Evolutionary conservation across 306 rosid species (phyloP).

Genomic region (Cajanus cajan): DNA sequence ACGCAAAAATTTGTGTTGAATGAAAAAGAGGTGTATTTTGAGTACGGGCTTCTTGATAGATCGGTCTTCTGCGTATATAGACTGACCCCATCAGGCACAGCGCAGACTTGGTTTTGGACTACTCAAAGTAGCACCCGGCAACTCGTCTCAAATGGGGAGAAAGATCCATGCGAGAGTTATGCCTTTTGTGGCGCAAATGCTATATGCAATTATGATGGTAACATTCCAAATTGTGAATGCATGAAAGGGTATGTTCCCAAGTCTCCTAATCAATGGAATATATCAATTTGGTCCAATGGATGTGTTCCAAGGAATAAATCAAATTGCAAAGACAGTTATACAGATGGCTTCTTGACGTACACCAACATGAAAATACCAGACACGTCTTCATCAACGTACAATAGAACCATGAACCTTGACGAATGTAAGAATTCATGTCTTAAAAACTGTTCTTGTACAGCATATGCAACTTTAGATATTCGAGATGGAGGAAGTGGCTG

Average conservation of each 20-base stretch:
- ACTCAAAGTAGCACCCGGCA: background rate
- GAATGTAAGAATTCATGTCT: constrained; percentile 20
- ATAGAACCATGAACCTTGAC: background rate
- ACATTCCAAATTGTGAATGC: background rate
- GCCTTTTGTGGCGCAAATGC: background rate
- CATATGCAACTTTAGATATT: background rate
- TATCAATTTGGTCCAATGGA: background rate
- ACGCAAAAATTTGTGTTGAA: background rate
- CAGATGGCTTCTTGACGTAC: constrained; percentile 7
- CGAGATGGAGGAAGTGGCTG: constrained; percentile 26
- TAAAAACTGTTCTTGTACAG: constrained; percentile 25
- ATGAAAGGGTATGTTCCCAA: background rate
- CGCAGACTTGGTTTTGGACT: background rate
- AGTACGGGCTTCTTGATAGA: background rate
- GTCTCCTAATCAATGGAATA: background rate
- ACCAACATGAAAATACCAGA: background rate
- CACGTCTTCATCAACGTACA: constrained; percentile 2
- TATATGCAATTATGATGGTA: background rate
- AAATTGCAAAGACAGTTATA: background rate
- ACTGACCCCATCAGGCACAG: background rate
- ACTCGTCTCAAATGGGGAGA: background rate
- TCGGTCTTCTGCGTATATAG: background rate
- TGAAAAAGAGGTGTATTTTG: constrained; percentile 15
- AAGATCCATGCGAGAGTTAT: background rate
- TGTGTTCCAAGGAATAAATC: background rate